These are phyloP conservation scores for Rhodotorula graminis DNA, from an alignment of 768 basidiomycete genomes.

Conservation along the genomic window DNA sequence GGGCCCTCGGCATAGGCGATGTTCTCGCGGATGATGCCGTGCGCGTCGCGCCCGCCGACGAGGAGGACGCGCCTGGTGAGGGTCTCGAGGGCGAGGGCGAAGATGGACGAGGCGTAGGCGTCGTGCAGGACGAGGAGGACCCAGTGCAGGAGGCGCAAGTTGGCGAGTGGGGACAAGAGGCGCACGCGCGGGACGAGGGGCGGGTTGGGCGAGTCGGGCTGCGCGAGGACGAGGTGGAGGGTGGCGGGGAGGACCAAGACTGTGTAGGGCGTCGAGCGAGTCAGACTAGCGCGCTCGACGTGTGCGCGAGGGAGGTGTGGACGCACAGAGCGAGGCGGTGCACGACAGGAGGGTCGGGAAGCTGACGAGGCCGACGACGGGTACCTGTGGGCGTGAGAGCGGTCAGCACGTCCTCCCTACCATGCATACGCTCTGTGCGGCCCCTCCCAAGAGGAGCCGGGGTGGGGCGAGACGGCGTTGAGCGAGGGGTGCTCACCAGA, in stretches of 20 bases:
- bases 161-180: conserved; percentile 1
- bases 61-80: conserved; percentile 13
- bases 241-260: conserved; percentile 7
- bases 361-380: conserved; percentile 7
- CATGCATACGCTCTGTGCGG: not conserved
- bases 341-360: conserved; percentile 6
- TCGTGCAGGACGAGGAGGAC: not conserved
- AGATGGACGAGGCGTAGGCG: not conserved
- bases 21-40: conserved; percentile 8
- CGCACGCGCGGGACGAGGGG: conserved; percentile 1
- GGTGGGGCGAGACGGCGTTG: too few relatives aligned
- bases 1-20: not conserved
- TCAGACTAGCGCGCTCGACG: not conserved
- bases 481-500: conserved; percentile 7
- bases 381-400: not conserved
- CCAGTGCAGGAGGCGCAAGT: not conserved
- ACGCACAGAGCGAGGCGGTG: conserved; percentile 14
- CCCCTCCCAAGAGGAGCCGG: not conserved
- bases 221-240: not conserved
- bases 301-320: too few relatives aligned
- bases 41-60: conserved; percentile 5
- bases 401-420: too few relatives aligned
- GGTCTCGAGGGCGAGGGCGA: conserved; percentile 6
- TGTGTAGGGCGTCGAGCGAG: not conserved
- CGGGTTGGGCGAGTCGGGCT: not conserved